Conservation (phyloP, 2,329 filamentous ascomycete species). For the Sarocladium strictum region DNA sequence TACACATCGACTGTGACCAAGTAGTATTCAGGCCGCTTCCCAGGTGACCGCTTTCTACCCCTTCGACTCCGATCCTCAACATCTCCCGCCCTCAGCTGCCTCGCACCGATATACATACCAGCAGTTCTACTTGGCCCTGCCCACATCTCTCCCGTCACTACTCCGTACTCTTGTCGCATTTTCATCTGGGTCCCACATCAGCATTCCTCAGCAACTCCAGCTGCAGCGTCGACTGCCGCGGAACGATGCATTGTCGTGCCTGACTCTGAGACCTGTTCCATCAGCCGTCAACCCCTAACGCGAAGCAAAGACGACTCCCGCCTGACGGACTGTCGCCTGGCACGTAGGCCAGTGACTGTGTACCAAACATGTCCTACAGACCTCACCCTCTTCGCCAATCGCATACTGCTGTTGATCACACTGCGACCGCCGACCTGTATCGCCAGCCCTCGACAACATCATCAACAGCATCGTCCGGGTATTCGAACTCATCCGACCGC, state of each 20-base stretch:
- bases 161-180: background rate
- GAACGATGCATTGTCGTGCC: constrained; percentile 25
- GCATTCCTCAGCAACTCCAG: constrained; percentile 13
- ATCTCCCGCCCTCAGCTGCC: background rate
- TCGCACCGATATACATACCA: constrained; percentile 1
- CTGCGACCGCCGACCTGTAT: constrained; percentile 34
- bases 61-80: background rate
- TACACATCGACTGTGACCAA: background rate
- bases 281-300: background rate
- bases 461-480: constrained; percentile 64
- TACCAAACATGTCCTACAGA: constrained; percentile 47
- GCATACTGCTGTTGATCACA: constrained; percentile 39
- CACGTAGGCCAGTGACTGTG: constrained; percentile 5
- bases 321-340: constrained; percentile 2
- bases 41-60: background rate
- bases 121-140: background rate
- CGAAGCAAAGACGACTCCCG: constrained; percentile 3
- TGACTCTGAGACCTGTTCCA: constrained; percentile 8
- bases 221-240: constrained; percentile 16
- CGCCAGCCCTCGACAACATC: constrained; percentile 66
- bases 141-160: background rate
- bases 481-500: constrained; percentile 54
- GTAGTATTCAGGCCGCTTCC: background rate
- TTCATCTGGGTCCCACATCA: background rate
- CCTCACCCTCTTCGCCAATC: constrained; percentile 53